Evolutionary conservation across 768 basidiomycete species (phyloP).

Genomic region (Suillus hirtellus): DNA sequence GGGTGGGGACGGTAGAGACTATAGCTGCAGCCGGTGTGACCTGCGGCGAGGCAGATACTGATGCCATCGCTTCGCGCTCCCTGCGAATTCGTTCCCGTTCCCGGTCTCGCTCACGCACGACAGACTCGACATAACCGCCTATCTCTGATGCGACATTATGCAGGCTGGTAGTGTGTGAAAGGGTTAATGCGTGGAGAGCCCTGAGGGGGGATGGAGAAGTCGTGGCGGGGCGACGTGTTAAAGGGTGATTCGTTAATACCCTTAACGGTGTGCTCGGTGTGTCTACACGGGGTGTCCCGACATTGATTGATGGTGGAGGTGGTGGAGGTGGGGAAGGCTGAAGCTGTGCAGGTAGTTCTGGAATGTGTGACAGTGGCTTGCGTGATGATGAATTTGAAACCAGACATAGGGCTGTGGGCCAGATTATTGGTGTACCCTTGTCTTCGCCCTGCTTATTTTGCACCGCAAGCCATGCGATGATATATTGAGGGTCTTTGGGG

Average conservation of each 20-base stretch:
- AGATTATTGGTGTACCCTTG: conserved; percentile 74
- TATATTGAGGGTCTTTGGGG: conserved; percentile 37
- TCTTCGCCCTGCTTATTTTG: conserved; percentile 81
- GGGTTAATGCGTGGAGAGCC: conserved; percentile 52
- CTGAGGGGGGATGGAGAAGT: conserved; percentile 32
- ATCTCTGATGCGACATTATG: conserved; percentile 59
- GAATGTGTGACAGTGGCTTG: conserved; percentile 52
- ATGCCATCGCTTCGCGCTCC: conserved; percentile 53
- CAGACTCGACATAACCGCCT: conserved; percentile 70
- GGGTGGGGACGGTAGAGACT: conserved; percentile 17
- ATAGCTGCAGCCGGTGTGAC: conserved; percentile 13
- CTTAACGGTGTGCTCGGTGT: conserved; percentile 12
- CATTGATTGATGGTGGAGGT: conserved; percentile 32
- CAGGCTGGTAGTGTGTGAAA: conserved; percentile 51
- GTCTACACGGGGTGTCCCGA: conserved; percentile 22
- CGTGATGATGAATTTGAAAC: conserved; percentile 42
- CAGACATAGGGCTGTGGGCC: conserved; percentile 63
- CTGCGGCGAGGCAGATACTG: conserved; percentile 30
- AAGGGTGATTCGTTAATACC: conserved; percentile 24
- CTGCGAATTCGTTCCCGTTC: conserved; percentile 73
- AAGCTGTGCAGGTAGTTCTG: conserved; percentile 63
- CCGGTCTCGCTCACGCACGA: conserved; percentile 73
- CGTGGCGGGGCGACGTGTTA: conserved; percentile 39
- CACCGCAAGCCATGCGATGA: conserved; percentile 74
- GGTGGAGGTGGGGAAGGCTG: conserved; percentile 53